Evolutionary conservation across 164 flowering plant species (phyloP), one percentile per base, ranked within the genome.

Genomic region (Dillenia suffruticosa): DNA sequence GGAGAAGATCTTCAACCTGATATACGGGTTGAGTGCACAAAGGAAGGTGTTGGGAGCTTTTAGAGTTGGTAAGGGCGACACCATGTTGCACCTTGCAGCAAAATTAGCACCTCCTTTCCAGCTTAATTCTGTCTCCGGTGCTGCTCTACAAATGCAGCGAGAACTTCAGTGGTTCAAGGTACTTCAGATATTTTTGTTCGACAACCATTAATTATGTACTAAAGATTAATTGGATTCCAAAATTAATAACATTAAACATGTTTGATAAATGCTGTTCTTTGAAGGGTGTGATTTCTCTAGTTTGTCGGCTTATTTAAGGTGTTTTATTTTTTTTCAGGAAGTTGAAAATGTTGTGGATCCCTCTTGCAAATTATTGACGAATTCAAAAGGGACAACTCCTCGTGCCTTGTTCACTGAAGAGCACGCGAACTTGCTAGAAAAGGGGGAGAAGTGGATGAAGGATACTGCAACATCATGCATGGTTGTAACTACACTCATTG

Each of bases 101-200:
- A 47, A 32, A 46, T 10, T 63, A n/a, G 26, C 66, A n/a, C 66
- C 54, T 46, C 17, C 32, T 9, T 40, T 45, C 15, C 54, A 26
- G 46, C 53, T 55, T 1, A 47, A 24, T 54, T 8, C 12, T 2
- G 54, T 56, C 0, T 47, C 59, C 32, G 59, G 66, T 63, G 52
- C 66, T 9, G 66, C 66, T 12, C 15, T 63, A n/a, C 66, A 63
- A 26, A 55, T 63, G 59, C 66, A 63, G 17, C 46, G 66, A 32
- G 58, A 54, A 24, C 14, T 45, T 1, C 58, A 62, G 12, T 62
- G 64, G 57, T 44, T 13, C 22, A 52, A 62, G 64, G 49, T 49
- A 55, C 14, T 32, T 32, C 26, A 9, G 45, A 19, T 19, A 1
- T 55, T 11, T 3, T 9, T 22, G 57, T 13, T 54, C 3, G 11